Base-by-base conservation (phyloP, 805 yeast species). In the Saccharomycopsis sp. region DNA sequence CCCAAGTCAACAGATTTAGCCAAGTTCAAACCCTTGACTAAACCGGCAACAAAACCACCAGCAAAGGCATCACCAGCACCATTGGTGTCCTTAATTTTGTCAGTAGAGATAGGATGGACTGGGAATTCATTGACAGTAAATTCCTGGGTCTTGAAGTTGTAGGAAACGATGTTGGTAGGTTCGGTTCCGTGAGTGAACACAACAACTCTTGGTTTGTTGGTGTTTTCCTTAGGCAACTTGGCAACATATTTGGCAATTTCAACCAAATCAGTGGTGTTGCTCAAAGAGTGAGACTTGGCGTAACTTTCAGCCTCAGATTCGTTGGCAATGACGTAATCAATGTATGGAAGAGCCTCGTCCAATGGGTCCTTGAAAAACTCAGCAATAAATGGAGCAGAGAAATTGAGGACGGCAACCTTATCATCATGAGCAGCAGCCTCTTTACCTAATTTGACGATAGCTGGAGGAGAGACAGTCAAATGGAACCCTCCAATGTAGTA, bases 401-500 rank as follows among this genome's bases (percentile, higher is more conserved):
- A 79, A 83, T 94, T 94, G 74, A 94, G 74, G 57, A 85, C 79
- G 69, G 90, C 87, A 61, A 83, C 79, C 77, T 89, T 89, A 80
- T 86, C 84, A 68, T 76, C 80, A n/a, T 56, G 52, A 62, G 78
- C 87, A 62, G 94, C 87, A 64, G 98, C 97, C 71, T 94, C 97
- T 75, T 90, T 81, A 66, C 97, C 99, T 67, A 94, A 80, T 60
- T 85, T 84, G 66, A 81, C 78, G 69, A 94, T 94, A 58, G 99
- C 97, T 61, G 86, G 96, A 64, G 97, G 97, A 65, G 96, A 89
- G 59, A 94, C 99, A 59, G 99, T 94, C 76, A 94, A 81, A 75
- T 94, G 99, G 89, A 85, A 94, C n/a, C 99, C 99, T 69, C 98
- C 99, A 70, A 94, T 87, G 82, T 94, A 94, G 80, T 77, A 94